Base-by-base conservation (phyloP, 2,329 filamentous ascomycete genomes). In the Exophiala calicioides region DNA sequence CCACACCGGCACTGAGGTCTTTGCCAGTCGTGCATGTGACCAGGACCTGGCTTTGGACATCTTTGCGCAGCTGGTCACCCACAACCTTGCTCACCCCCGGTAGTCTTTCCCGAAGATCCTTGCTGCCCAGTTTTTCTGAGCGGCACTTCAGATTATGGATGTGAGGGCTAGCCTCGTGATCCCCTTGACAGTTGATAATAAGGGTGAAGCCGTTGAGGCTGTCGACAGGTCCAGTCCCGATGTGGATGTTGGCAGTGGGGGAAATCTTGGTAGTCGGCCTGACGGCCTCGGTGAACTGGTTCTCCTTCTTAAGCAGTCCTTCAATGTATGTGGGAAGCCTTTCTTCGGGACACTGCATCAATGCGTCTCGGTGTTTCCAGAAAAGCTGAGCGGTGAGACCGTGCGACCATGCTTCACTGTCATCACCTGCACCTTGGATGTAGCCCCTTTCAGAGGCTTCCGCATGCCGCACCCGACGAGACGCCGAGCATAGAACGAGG, bases 361-460 rank as follows among this genome's bases (percentile, higher is more conserved):
- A 71, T 4, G 62, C 29, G 0, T 79, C 71, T 31, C 71, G 72
- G 58, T 95, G 74, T 2, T 67, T 67, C 93, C 93, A 98, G 68
- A 95, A 98, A 0, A 91, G 54, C 0, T 72, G 65, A 0, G 91
- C 81, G 0, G 87, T 93, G 12, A 97, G 77, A 0, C 88, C 89
- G 42, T 79, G 72, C 1, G 90, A 85, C 93, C 93, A 98, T 58
- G 88, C 88, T 72, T 98, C 93, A 9, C 86, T 88, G 65, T 98
- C 93, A 66, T 98, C 93, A 2, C 86, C 93, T 1, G 91, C 91
- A 39, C 93, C 93, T 68, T 97, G 93, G 49, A 98, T 85, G 62
- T 98, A 98, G 4, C 83, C 84, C 3, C 78, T 80, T 61, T 85
- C 82, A 20, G 80, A 80, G 57, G 80, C 74, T 63, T 91, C 88